A percentile compares a stretch with the other conserved stretches of the same genome.
These are phyloP conservation scores for Calonectria pauciramosa DNA, from an alignment of 2,329 filamentous ascomycete species.

Conservation along the genomic window DNA sequence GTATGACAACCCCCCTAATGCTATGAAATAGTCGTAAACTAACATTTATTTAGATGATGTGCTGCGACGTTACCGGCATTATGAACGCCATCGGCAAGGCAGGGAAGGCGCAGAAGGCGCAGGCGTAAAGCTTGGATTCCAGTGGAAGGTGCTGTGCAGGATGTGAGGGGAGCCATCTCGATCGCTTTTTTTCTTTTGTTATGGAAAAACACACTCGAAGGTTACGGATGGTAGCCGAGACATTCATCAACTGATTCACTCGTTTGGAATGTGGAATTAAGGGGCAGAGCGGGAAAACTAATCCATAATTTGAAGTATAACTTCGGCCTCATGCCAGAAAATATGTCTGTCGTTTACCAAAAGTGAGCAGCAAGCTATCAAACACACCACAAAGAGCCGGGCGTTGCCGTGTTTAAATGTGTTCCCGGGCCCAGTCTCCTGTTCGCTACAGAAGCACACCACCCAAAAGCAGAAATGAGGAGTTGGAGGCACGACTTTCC, in stretches of 20 bases:
- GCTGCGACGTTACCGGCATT: not conserved
- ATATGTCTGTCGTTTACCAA: no score
- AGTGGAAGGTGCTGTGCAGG: not conserved
- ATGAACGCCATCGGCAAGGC: not conserved
- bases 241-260: not conserved
- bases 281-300: not conserved
- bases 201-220: not conserved
- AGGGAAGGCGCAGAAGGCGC: not conserved
- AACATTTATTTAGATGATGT: not conserved
- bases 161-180: not conserved
- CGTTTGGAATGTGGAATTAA: not conserved
- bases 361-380: not conserved
- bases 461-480: not conserved
- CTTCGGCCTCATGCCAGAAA: not conserved
- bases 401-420: not conserved
- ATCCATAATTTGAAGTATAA: not conserved
- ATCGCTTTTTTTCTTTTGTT: not conserved
- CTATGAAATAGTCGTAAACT: not conserved
- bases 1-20: not conserved
- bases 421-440: no score
- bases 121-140: not conserved
- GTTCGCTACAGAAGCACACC: not conserved
- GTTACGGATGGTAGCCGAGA: not conserved
- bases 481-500: not conserved
- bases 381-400: no score